Percentiles rank a stretch among this genome's conserved stretches.
Conservation (phyloP, 2,329 filamentous ascomycete genomes). For the Fusarium sp. region DNA sequence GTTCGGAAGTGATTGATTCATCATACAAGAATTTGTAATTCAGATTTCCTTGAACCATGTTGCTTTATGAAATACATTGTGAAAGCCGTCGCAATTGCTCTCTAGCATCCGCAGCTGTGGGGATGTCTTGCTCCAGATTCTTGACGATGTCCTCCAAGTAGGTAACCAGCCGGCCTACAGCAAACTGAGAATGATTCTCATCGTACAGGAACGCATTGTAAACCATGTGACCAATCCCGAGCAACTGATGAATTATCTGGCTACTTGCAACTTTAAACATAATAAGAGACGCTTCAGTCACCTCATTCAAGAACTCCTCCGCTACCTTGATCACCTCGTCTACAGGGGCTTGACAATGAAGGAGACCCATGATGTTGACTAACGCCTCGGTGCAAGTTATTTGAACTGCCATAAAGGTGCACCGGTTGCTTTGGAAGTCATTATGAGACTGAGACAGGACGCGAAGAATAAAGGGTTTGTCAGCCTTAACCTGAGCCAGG, state of each 20-base stretch:
- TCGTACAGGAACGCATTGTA: conserved; percentile 10
- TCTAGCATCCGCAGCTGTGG: neutral
- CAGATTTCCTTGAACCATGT: neutral
- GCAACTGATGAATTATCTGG: neutral
- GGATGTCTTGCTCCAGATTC: conserved; percentile 5
- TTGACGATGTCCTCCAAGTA: conserved; percentile 10
- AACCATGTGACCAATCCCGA: conserved; percentile 1
- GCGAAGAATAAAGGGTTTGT: neutral
- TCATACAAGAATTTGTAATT: neutral
- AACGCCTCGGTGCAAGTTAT: conserved; percentile 6
- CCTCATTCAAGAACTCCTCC: conserved; percentile 1
- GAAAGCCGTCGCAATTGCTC: neutral
- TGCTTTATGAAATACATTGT: neutral
- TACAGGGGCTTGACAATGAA: conserved; percentile 1
- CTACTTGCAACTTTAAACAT: conserved; percentile 11
- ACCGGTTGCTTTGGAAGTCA: neutral
- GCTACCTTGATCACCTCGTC: conserved; percentile 7
- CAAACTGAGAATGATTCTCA: conserved; percentile 1
- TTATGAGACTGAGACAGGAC: neutral
- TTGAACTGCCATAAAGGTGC: neutral
- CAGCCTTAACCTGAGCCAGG: neutral
- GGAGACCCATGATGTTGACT: conserved; percentile 4
- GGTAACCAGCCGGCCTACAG: neutral
- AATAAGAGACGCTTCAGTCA: neutral
- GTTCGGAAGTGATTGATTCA: too few species aligned